Evolutionary conservation across 805 yeast genomes (phyloP).

Genomic region (Hanseniaspora pseudoguilliermondii): DNA sequence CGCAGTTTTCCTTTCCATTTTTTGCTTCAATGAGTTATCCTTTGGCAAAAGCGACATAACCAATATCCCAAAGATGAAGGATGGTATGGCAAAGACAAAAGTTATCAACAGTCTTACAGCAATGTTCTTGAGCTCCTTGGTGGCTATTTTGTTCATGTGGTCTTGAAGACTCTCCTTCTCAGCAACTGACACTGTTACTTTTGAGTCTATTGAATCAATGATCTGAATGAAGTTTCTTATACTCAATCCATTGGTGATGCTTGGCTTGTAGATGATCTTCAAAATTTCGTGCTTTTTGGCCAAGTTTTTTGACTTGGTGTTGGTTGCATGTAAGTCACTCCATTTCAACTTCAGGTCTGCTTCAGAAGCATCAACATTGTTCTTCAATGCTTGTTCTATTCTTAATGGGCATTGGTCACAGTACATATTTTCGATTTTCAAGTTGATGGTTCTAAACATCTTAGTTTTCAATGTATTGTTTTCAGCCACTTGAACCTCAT

Average conservation of each 20-base stretch:
- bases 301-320: neutral
- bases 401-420: conserved; percentile 58
- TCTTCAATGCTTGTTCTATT: conserved; percentile 36
- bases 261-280: conserved; percentile 53
- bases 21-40: conserved; percentile 33
- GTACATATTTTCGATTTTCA: conserved; percentile 47
- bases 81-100: conserved; percentile 46
- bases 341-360: neutral
- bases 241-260: conserved; percentile 30
- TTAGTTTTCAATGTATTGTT: conserved; percentile 38
- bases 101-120: conserved; percentile 38
- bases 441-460: conserved; percentile 1
- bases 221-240: conserved; percentile 40
- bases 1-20: neutral
- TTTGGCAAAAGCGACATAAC: conserved; percentile 48
- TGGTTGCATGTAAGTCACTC: neutral
- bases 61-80: conserved; percentile 56
- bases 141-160: conserved; percentile 40
- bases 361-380: conserved; percentile 39
- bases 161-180: conserved; percentile 52
- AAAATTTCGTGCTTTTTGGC: conserved; percentile 33
- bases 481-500: conserved; percentile 33
- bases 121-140: conserved; percentile 36
- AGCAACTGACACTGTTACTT: conserved; percentile 34
- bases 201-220: conserved; percentile 37